Evolutionary conservation across 2,329 filamentous ascomycete species (phyloP).

Genomic region (Cladosporium sphaerospermum): DNA sequence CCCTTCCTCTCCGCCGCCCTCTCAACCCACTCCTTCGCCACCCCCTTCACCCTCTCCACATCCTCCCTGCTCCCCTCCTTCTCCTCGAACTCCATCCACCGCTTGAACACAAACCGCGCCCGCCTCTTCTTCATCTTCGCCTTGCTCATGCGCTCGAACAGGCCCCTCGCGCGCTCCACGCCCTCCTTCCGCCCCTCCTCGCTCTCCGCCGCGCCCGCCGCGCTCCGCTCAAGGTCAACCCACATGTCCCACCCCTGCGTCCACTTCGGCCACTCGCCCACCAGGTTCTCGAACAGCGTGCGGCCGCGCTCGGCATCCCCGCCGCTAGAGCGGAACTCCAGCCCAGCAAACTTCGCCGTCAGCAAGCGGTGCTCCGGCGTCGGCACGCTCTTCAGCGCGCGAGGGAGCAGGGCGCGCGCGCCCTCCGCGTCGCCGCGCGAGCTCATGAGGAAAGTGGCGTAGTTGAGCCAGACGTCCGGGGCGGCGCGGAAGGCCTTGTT

Average conservation of each 20-base stretch:
- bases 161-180: constrained; percentile 49
- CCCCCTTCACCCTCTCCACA: constrained; percentile 62
- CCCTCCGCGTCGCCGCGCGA: constrained; percentile 63
- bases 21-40: constrained; percentile 65
- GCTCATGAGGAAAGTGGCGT: constrained; percentile 85
- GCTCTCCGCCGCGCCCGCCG: constrained; percentile 26
- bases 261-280: constrained; percentile 80
- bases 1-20: constrained; percentile 32
- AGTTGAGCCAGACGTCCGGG: constrained; percentile 84
- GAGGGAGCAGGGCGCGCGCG: constrained; percentile 69
- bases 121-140: constrained; percentile 68
- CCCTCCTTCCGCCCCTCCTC: constrained; percentile 46
- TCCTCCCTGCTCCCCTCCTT: constrained; percentile 60
- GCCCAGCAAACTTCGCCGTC: constrained; percentile 79
- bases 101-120: constrained; percentile 82
- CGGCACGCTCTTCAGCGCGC: constrained; percentile 78
- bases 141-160: constrained; percentile 73
- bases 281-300: constrained; percentile 85
- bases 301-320: constrained; percentile 86
- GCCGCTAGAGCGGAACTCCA: constrained; percentile 80
- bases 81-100: constrained; percentile 87
- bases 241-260: constrained; percentile 91
- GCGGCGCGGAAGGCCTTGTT: constrained; percentile 73
- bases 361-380: constrained; percentile 63
- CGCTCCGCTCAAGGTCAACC: constrained; percentile 65